phyloP scores from a whole-genome alignment of 305 asterid species.

The Fraxinus latifolia region DNA sequence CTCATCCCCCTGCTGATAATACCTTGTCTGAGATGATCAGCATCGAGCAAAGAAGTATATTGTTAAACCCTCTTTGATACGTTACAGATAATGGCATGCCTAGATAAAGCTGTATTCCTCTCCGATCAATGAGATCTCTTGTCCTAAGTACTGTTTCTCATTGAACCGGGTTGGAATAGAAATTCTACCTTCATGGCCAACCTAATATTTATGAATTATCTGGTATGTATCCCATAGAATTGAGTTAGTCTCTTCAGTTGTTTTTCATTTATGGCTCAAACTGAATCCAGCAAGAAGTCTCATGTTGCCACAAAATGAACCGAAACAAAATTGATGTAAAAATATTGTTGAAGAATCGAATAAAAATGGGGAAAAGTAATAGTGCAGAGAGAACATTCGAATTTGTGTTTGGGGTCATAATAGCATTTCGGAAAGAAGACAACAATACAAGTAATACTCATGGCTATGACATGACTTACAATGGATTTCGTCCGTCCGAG shows the following conservation, averaged over 20 bases:
- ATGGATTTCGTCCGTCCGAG: too few species aligned
- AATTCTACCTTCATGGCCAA: neutral
- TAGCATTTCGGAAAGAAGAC: too few species aligned
- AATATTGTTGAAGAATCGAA: too few species aligned
- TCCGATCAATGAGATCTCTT: neutral
- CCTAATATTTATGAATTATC: neutral
- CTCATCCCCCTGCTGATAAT: neutral
- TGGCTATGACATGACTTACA: too few species aligned
- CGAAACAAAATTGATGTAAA: neutral
- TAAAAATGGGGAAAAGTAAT: too few species aligned
- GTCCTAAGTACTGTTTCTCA: neutral
- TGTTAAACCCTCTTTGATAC: neutral
- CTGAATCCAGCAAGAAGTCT: neutral
- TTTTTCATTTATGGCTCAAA: neutral
- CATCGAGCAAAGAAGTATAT: neutral
- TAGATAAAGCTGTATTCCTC: neutral
- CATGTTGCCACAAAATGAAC: neutral
- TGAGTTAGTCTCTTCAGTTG: neutral
- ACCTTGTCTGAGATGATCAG: neutral
- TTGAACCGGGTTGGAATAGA: neutral
- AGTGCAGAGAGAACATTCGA: too few species aligned
- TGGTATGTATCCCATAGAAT: neutral
- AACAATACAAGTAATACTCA: too few species aligned
- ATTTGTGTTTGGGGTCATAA: too few species aligned
- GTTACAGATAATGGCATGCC: neutral